phyloP scores from a whole-genome alignment of 345 rosid genomes.

The Eucalyptus brandiana region DNA sequence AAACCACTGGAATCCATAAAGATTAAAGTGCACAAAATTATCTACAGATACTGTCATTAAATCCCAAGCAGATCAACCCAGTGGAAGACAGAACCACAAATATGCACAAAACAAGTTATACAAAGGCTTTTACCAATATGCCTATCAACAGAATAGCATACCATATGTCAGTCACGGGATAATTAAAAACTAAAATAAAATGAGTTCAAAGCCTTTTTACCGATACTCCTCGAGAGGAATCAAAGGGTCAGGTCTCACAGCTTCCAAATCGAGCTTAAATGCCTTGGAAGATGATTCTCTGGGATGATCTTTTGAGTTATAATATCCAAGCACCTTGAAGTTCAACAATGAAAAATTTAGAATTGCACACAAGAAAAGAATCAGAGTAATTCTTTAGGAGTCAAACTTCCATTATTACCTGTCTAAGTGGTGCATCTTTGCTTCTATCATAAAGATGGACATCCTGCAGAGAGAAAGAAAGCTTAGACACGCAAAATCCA shows the following conservation, averaged over 20 bases:
- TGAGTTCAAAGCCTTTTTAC: conserved; percentile 13
- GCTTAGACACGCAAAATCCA: conserved; percentile 51
- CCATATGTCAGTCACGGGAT: background rate
- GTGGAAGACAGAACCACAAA: background rate
- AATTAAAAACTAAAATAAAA: background rate
- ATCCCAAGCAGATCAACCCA: background rate
- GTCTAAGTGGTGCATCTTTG: conserved; percentile 67
- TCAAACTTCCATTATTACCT: conserved; percentile 33
- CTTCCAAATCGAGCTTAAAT: conserved; percentile 66
- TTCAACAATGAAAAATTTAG: background rate
- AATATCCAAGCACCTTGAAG: conserved; percentile 65
- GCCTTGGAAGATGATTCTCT: conserved; percentile 81
- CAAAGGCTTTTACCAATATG: background rate
- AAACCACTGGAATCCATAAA: background rate
- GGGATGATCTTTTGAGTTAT: conserved; percentile 77
- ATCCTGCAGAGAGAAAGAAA: conserved; percentile 57
- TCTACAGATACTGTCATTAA: background rate
- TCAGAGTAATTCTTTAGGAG: background rate
- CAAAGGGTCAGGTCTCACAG: conserved; percentile 82
- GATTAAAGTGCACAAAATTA: background rate
- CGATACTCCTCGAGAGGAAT: conserved; percentile 93
- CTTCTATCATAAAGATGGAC: conserved; percentile 69
- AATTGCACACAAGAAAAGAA: background rate
- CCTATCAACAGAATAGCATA: background rate
- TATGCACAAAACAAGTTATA: background rate